Evolutionary conservation across 805 yeast species (phyloP).

Genomic region (Suhomyces faveliae): DNA sequence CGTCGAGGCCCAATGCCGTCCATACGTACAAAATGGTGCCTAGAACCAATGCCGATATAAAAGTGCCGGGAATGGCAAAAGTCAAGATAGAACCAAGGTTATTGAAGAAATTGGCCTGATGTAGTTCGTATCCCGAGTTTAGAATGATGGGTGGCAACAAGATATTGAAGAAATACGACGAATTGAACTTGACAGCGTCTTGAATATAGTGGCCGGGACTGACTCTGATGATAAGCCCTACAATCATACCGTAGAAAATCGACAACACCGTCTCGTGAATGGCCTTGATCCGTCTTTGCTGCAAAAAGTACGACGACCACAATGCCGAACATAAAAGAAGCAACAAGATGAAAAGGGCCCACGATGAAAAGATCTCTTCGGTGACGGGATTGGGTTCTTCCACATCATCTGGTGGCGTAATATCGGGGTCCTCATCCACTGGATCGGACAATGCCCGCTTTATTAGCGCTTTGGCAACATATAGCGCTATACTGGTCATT

Average conservation of each 20-base stretch:
- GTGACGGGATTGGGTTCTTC: slow-evolving; percentile 77
- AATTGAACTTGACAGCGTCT: slow-evolving; percentile 92
- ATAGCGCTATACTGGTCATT: slow-evolving; percentile 29
- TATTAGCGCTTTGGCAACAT: slow-evolving; percentile 25
- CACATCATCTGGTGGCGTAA: slow-evolving; percentile 49
- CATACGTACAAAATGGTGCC: slow-evolving; percentile 87
- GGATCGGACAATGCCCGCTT: slow-evolving; percentile 34
- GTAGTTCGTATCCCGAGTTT: slow-evolving; percentile 94
- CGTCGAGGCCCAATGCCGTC: slow-evolving; percentile 90
- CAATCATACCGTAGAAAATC: slow-evolving; percentile 94
- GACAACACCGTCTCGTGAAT: slow-evolving; percentile 97
- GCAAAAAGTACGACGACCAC: slow-evolving; percentile 93
- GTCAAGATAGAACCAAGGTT: slow-evolving; percentile 87
- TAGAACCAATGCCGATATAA: slow-evolving; percentile 83
- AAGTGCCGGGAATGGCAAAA: slow-evolving; percentile 97
- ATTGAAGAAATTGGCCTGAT: slow-evolving; percentile 91
- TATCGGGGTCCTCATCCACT: slow-evolving; percentile 42
- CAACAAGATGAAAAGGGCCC: slow-evolving; percentile 91
- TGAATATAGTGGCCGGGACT: slow-evolving; percentile 97
- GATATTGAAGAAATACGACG: slow-evolving; percentile 90
- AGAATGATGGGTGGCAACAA: slow-evolving; percentile 93
- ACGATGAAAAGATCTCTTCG: slow-evolving; percentile 93
- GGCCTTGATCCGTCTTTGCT: slow-evolving; percentile 87
- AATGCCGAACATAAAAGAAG: slow-evolving; percentile 80
- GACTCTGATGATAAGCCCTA: slow-evolving; percentile 85